Conservation (phyloP, 768 basidiomycete genomes). For the Calocera viscosa region DNA sequence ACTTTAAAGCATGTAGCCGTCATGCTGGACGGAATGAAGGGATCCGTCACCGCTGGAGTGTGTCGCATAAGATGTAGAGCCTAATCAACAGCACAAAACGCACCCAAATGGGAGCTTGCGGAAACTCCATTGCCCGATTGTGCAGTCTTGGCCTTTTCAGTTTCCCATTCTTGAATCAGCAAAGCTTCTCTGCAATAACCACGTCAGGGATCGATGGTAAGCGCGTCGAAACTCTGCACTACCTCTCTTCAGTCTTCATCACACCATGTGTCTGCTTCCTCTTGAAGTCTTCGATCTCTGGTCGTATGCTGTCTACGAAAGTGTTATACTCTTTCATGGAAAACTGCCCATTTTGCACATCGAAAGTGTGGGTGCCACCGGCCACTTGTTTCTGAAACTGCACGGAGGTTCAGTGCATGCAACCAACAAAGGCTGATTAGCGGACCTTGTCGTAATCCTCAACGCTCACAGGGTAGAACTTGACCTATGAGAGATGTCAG, state of each 20-base stretch:
- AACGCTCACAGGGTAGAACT: conserved; percentile 39
- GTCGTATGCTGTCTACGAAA: conserved; percentile 33
- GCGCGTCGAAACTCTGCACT: background rate
- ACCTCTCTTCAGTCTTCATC: conserved; percentile 34
- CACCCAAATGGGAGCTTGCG: background rate
- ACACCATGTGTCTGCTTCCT: conserved; percentile 31
- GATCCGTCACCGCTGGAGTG: background rate
- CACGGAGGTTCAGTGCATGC: background rate
- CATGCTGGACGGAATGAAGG: conserved; percentile 18
- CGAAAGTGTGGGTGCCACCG: conserved; percentile 16
- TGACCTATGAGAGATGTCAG: conserved; percentile 28
- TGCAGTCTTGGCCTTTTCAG: conserved; percentile 18
- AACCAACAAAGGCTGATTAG: background rate
- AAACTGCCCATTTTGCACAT: conserved; percentile 42
- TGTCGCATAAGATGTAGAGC: background rate
- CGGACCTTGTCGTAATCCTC: conserved; percentile 38
- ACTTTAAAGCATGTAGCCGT: conserved; percentile 43
- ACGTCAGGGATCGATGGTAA: conserved; percentile 8
- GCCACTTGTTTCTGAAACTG: conserved; percentile 16
- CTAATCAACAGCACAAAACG: background rate
- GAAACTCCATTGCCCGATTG: background rate
- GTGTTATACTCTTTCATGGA: conserved; percentile 40
- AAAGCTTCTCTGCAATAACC: conserved; percentile 30
- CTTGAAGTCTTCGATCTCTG: conserved; percentile 35
- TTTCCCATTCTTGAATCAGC: conserved; percentile 36